Percentiles rank a stretch among this genome's conserved stretches.
phyloP scores from a whole-genome alignment of 208 protist genomes.

The Wallacemonas sp. region DNA sequence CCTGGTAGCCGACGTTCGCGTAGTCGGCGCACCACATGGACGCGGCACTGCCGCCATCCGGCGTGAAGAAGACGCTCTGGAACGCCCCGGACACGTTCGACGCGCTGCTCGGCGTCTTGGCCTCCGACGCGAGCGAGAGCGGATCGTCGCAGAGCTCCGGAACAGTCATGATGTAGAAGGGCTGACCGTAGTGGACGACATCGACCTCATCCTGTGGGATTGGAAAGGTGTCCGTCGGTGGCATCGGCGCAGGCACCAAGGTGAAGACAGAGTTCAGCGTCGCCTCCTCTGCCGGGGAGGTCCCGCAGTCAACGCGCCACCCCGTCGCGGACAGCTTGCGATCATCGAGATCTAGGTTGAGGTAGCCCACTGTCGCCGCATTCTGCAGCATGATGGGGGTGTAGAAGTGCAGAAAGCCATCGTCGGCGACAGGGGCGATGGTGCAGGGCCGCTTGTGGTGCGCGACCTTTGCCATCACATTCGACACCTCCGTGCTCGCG shows the following conservation, averaged over 20 bases:
- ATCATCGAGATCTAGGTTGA: slow-evolving; percentile 87
- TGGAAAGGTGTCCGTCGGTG: slow-evolving; percentile 67
- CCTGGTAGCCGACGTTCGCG: slow-evolving; percentile 68
- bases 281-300: slow-evolving; percentile 48
- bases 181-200: slow-evolving; percentile 90
- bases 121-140: slow-evolving; percentile 78
- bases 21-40: slow-evolving; percentile 83
- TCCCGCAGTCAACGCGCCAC: slow-evolving; percentile 71
- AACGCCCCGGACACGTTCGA: slow-evolving; percentile 70
- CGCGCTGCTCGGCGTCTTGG: slow-evolving; percentile 51
- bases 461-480: slow-evolving; percentile 69
- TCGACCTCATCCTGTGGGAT: slow-evolving; percentile 75
- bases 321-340: slow-evolving; percentile 43
- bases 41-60: slow-evolving; percentile 62
- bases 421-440: slow-evolving; percentile 45
- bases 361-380: slow-evolving; percentile 66
- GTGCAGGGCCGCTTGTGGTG: slow-evolving; percentile 79
- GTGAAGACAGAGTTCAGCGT: slow-evolving; percentile 72
- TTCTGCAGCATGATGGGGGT: slow-evolving; percentile 84
- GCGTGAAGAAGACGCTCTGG: slow-evolving; percentile 84
- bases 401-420: slow-evolving; percentile 82
- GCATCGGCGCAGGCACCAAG: slow-evolving; percentile 66
- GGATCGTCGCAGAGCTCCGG: slow-evolving; percentile 67
- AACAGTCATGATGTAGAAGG: slow-evolving; percentile 84
- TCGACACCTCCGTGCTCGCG: slow-evolving; percentile 54